Conservation (phyloP, 2,329 filamentous ascomycete genomes). For the Lachnellula willkommii region DNA sequence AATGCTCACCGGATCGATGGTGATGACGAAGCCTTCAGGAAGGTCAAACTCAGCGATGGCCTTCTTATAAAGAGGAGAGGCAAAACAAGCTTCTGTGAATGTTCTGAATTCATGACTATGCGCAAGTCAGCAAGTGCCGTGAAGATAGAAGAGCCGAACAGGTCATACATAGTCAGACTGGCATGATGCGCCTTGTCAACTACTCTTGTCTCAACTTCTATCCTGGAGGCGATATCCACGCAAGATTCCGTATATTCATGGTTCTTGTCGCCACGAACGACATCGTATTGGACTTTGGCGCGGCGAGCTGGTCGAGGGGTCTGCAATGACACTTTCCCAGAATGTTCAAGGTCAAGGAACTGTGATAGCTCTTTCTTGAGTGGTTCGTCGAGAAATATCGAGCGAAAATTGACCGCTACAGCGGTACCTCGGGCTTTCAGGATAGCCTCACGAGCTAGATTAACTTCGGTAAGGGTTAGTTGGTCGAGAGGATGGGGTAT, state of each 20-base stretch:
- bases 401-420: conserved; percentile 52
- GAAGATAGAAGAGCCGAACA: not conserved
- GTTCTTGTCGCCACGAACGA: conserved; percentile 45
- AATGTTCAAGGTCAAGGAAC: conserved; percentile 44
- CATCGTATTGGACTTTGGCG: conserved; percentile 52
- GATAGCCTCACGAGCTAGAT: conserved; percentile 47
- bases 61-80: conserved; percentile 47
- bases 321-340: conserved; percentile 33
- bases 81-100: conserved; percentile 44
- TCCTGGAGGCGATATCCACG: conserved; percentile 41
- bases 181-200: conserved; percentile 45
- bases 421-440: conserved; percentile 25
- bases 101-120: conserved; percentile 41
- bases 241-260: conserved; percentile 51
- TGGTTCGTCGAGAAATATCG: conserved; percentile 50
- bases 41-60: conserved; percentile 46
- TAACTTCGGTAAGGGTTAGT: conserved; percentile 41
- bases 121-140: not conserved
- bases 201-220: conserved; percentile 39
- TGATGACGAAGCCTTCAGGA: conserved; percentile 49
- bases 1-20: conserved; percentile 38
- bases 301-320: conserved; percentile 40
- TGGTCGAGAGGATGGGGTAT: conserved; percentile 44
- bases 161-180: conserved; percentile 38
- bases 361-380: conserved; percentile 44